phyloP scores from a whole-genome alignment of 176 grass and related monocot species.

The Triticum urartu region DNA sequence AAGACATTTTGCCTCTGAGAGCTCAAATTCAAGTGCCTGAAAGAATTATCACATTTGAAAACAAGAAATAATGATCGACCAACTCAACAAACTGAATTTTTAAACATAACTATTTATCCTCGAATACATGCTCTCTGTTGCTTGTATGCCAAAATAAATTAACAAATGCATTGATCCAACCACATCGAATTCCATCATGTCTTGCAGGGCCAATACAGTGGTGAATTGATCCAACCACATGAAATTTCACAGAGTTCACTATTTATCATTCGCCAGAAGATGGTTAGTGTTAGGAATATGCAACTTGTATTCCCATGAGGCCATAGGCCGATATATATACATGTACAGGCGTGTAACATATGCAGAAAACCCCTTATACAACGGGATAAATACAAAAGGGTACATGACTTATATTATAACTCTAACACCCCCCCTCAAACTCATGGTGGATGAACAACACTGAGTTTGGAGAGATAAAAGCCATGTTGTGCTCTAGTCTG shows the following conservation, averaged over 20 bases:
- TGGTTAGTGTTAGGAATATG: neutral
- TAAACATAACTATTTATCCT: neutral
- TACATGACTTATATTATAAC: too few relatives aligned
- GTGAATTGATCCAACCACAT: neutral
- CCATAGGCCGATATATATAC: too few relatives aligned
- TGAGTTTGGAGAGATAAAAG: too few relatives aligned
- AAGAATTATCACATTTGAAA: constrained; percentile 7
- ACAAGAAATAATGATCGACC: neutral
- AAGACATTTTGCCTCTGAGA: constrained; percentile 57
- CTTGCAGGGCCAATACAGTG: neutral
- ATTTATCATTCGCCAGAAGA: neutral
- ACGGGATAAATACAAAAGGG: too few relatives aligned
- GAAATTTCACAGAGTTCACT: neutral
- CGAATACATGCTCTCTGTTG: neutral
- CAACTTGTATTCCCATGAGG: too few relatives aligned
- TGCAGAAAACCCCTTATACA: too few relatives aligned
- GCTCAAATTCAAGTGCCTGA: constrained; percentile 59
- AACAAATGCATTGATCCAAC: neutral
- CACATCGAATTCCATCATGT: neutral
- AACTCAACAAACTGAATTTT: neutral
- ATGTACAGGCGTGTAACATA: too few relatives aligned
- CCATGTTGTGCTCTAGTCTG: too few relatives aligned
- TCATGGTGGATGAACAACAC: too few relatives aligned
- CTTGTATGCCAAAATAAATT: neutral
- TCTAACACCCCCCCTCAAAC: too few relatives aligned